Evolutionary conservation across 2,329 filamentous ascomycete species (phyloP), one percentile per base, ranked within the genome.

Genomic region (Rutstroemia sp.): DNA sequence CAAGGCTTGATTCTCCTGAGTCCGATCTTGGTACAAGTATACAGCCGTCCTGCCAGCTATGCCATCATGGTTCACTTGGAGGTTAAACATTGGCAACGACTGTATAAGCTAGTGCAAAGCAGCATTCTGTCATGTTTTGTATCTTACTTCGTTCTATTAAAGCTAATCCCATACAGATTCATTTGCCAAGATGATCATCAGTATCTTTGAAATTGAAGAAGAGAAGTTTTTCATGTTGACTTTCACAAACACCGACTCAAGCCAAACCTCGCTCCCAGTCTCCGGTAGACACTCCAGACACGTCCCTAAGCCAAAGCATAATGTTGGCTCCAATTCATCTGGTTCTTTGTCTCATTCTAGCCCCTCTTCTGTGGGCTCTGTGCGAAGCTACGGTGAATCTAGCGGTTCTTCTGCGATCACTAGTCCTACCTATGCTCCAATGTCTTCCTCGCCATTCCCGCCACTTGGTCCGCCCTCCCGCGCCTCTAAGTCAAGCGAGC

Each of bases 131-230:
- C 9, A 34, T 34, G 2, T 14, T 34, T 34, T 12, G 30, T 14
- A 12, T 12, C 30, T 12, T 34, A 12, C 4, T 34, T 34, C 7
- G 12, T 14, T 12, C 4, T 34, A 10, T 34, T 34, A 2, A 12
- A 12, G 30, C 51, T 42, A 50, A 45, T 75, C 74, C 60, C 60
- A 41, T 72, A 76, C 34, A 69, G 53, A 51, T 51, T 53, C 82
- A 0, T 81, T 81, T 60, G 84, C 87, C 21, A 86, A 85, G 61
- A 88, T 91, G 84, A 88, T 90, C 48, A 81, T 91, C 21, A 87
- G 84, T 0, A 80, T 88, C 6, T 92, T 87, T 84, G 78, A 82
- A 58, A 75, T 80, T n/a, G 80, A 87, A 41, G 81, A 87, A 44
- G 76, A 84, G 62, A 81, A 78, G 9, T 90, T 86, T 69, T 91